Conservation (phyloP, 331 rosid genomes). For the Pyrus hybrid region DNA sequence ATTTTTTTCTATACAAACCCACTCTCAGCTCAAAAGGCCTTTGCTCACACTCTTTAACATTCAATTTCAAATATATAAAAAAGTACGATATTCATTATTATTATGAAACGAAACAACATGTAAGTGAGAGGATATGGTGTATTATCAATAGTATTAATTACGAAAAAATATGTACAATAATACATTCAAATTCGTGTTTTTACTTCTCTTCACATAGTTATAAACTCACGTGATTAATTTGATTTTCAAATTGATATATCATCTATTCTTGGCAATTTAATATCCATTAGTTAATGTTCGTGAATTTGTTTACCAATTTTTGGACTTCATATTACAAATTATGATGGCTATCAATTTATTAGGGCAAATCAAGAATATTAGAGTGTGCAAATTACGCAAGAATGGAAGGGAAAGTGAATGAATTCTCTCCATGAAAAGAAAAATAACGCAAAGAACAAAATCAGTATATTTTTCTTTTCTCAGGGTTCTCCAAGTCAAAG, state of each 20-base stretch:
- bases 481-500: slow-evolving; percentile 69
- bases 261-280: no score
- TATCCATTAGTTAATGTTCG: no score
- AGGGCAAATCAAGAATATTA: neutral
- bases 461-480: slow-evolving; percentile 11
- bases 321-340: neutral
- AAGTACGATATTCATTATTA: no score
- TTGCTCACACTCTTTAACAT: neutral
- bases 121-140: neutral
- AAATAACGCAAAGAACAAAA: slow-evolving; percentile 29
- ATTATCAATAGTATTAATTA: no score
- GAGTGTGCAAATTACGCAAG: slow-evolving; percentile 22
- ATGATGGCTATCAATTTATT: neutral
- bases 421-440: slow-evolving; percentile 5
- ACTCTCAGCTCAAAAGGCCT: neutral
- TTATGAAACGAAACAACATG: no score
- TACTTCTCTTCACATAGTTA: no score
- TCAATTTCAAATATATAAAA: neutral
- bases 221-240: no score
- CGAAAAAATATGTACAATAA: neutral
- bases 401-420: slow-evolving; percentile 11
- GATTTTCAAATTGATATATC: no score
- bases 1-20: slow-evolving; percentile 2
- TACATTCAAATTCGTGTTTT: no score
- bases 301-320: neutral